Percentiles rank a stretch among this genome's conserved stretches.
Conservation (phyloP, 306 rosid genomes). For the Quercus agrifolia region DNA sequence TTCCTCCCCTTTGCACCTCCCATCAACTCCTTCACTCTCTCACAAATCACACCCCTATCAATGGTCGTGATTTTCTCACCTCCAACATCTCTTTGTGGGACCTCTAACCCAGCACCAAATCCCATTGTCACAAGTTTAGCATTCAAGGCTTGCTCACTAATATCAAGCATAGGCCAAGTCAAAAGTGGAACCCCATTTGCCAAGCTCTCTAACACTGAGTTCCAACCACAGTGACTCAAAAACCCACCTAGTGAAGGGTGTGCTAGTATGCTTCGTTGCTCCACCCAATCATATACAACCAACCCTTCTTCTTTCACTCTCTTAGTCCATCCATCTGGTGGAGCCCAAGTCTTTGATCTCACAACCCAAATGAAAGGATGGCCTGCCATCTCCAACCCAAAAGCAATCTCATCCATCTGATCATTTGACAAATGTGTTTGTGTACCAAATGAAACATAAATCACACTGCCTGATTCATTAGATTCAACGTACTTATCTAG, state of each 20-base stretch:
- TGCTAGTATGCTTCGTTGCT: conserved; percentile 19
- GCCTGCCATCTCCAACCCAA: conserved; percentile 19
- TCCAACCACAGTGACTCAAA: conserved; percentile 40
- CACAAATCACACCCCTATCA: conserved; percentile 5
- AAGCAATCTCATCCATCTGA: conserved; percentile 26
- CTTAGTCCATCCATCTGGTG: conserved; percentile 3
- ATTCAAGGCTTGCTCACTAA: conserved; percentile 24
- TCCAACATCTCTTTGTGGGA: neutral
- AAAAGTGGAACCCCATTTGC: conserved; percentile 24
- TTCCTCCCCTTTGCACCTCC: conserved; percentile 14
- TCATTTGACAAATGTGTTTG: conserved; percentile 2
- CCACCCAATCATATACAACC: conserved; percentile 17
- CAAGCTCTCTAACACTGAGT: conserved; percentile 23
- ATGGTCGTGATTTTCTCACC: neutral
- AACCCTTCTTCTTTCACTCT: conserved; percentile 14
- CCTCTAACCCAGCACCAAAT: neutral
- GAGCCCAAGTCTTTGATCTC: conserved; percentile 17
- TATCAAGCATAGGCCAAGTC: conserved; percentile 29
- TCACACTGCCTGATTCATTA: neutral
- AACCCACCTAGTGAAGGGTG: conserved; percentile 13
- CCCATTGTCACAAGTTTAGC: conserved; percentile 10
- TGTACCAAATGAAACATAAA: conserved; percentile 27
- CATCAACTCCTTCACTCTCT: conserved; percentile 28
- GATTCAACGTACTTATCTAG: neutral
- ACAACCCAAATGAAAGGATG: conserved; percentile 20